Percentiles rank a stretch among this genome's conserved stretches.
These are phyloP conservation scores for Akebia trifoliata DNA, from an alignment of 164 flowering plant species.

Conservation along the genomic window DNA sequence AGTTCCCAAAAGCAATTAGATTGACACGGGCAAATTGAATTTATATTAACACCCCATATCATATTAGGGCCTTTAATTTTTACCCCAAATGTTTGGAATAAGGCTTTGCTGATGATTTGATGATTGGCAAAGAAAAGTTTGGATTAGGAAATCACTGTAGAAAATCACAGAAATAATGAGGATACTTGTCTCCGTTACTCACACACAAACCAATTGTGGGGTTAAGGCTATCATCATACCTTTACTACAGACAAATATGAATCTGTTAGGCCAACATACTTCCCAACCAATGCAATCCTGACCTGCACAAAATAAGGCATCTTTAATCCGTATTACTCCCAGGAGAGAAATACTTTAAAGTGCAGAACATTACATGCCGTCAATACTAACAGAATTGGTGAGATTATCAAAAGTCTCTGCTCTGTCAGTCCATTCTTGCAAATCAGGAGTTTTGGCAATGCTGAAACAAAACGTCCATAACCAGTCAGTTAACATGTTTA, in stretches of 20 bases:
- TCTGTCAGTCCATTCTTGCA: conserved; percentile 77
- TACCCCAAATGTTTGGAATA: too few species aligned
- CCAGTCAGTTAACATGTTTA: conserved; percentile 10
- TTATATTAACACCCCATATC: too few species aligned
- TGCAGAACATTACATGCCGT: conserved; percentile 7
- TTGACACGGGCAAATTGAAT: too few species aligned
- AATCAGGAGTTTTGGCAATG: conserved; percentile 59
- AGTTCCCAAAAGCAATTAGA: too few species aligned
- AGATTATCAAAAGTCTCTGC: conserved; percentile 87
- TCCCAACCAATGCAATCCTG: conserved; percentile 94
- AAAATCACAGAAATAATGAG: too few species aligned
- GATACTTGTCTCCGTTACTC: too few species aligned
- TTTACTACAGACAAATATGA: conserved; percentile 93
- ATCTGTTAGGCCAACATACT: conserved; percentile 85
- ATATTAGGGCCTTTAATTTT: too few species aligned
- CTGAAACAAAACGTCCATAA: conserved; percentile 41
- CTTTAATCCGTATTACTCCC: background rate
- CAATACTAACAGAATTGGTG: conserved; percentile 56
- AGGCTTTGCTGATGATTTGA: too few species aligned
- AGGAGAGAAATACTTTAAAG: conserved; percentile 11
- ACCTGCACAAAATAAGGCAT: conserved; percentile 49
- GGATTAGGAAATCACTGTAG: too few species aligned
- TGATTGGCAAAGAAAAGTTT: too few species aligned
- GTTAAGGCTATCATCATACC: conserved; percentile 32
- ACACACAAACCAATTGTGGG: background rate